phyloP scores from a whole-genome alignment of 2,329 filamentous ascomycete genomes.

The Fusarium penzigii region DNA sequence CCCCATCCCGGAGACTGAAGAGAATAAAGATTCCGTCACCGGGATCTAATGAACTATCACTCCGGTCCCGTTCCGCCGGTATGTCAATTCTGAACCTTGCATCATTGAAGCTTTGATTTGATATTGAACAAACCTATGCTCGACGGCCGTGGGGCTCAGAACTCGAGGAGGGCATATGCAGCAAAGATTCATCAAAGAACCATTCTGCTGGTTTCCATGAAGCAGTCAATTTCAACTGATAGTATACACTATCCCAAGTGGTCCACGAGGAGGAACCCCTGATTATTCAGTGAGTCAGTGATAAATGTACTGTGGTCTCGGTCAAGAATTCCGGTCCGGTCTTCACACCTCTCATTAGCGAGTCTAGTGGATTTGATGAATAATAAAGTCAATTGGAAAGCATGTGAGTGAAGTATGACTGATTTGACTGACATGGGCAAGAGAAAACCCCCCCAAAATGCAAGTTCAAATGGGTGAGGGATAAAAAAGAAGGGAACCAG shows the following conservation, averaged over 20 bases:
- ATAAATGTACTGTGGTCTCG: too few species aligned
- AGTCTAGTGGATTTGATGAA: too few species aligned
- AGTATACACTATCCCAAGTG: too few species aligned
- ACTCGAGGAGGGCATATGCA: too few species aligned
- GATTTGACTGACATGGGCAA: background rate
- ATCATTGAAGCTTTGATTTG: background rate
- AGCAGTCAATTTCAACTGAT: too few species aligned
- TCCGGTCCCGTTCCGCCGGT: background rate
- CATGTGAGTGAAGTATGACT: background rate
- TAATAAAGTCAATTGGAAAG: background rate
- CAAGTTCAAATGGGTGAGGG: background rate
- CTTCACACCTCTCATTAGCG: background rate
- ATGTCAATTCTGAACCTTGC: background rate
- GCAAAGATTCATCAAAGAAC: too few species aligned
- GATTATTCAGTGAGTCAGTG: too few species aligned
- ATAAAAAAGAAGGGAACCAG: background rate
- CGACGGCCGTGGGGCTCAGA: too few species aligned
- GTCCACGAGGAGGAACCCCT: too few species aligned
- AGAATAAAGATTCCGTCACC: background rate
- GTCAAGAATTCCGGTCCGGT: background rate
- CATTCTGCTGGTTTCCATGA: too few species aligned
- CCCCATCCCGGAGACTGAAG: background rate
- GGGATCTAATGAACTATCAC: background rate
- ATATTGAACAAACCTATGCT: too few species aligned
- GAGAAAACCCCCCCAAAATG: background rate